Percentiles rank a stretch among this genome's conserved stretches.
These are phyloP conservation scores for Solanum neorickii DNA, from an alignment of 257 asterid species.

Conservation along the genomic window DNA sequence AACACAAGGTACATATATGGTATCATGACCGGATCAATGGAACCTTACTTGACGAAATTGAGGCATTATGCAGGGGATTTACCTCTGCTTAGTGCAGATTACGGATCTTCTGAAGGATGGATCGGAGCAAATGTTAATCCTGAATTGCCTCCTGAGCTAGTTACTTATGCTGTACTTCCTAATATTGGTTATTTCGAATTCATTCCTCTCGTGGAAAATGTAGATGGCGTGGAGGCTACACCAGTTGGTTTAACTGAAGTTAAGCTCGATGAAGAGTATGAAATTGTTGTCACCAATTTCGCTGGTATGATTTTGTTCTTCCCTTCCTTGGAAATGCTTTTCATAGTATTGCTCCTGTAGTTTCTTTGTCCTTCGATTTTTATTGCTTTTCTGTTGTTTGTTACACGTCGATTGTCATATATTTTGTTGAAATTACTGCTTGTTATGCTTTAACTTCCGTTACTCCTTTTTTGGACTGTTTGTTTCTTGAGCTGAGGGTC, in stretches of 20 bases:
- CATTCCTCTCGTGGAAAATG: constrained; percentile 39
- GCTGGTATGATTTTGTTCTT: constrained; percentile 36
- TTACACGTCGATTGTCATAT: neutral
- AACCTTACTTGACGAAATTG: constrained; percentile 69
- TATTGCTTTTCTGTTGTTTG: neutral
- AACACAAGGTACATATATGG: constrained; percentile 67
- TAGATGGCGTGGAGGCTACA: constrained; percentile 13
- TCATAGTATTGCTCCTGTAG: neutral
- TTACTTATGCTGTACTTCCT: constrained; percentile 71
- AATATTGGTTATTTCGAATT: constrained; percentile 81
- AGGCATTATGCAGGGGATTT: constrained; percentile 78
- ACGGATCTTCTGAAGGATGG: constrained; percentile 97
- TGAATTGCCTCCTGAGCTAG: constrained; percentile 57
- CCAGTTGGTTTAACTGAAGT: constrained; percentile 73
- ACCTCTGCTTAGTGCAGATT: constrained; percentile 79
- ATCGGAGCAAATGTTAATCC: constrained; percentile 79
- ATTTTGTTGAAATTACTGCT: neutral
- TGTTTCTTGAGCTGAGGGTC: neutral
- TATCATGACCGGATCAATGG: constrained; percentile 97
- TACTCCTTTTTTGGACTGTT: neutral
- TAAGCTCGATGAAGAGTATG: constrained; percentile 65
- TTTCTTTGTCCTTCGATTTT: neutral
- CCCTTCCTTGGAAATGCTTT: neutral
- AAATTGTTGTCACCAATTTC: constrained; percentile 62
- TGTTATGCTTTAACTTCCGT: neutral